Base-by-base conservation (phyloP, 179 eudicot species). In the Carnegiea gigantea region DNA sequence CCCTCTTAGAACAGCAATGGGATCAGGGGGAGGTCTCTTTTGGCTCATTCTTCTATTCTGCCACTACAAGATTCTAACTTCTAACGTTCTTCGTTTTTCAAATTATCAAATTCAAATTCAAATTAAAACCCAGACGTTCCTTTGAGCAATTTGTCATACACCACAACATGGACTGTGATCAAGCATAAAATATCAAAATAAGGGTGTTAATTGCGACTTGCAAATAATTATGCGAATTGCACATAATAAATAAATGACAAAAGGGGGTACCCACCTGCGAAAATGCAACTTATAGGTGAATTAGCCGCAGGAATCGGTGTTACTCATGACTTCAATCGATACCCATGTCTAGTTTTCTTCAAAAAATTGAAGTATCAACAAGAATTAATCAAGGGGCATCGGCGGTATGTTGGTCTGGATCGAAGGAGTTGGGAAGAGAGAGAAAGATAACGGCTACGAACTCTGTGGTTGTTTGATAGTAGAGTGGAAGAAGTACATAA, bases 11-110 rank as follows among this genome's bases (percentile, higher is more conserved):
- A 95, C 98, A 9, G 93, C 90, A 75, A 94, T 83, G 4, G 94
- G 98, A 84, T 91, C 98, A 11, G 97, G 98, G n/a, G 98, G 91
- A 64, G 94, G 91, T 79, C 94, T 89, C 83, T 89, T 92, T 53
- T 86, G 83, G 89, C 90, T 92, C 98, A 95, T 95, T 80, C 78
- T 86, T 76, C 46, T 17, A 12, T 28, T 79, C 76, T 49, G 11
- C 68, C 43, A 68, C 85, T 28, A 14, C 26, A 44, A 67, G 18
- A 17, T 17, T 0, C 71, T 28, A 12, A 38, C 20, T 15, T n/a
- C 40, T 36, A 8, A 60, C 62, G 62, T 59, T 71, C 26, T 54
- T 62, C 15, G 12, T 44, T 36, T 20, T 60, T 12, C 20, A 60
- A 43, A 36, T 13, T 59, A 57, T 38, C 76, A 15, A 33, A 57